A percentile compares a stretch with the other conserved stretches of the same genome.
Evolutionary conservation across 139 green algal species (phyloP).

Genomic region (Closterium sp.): DNA sequence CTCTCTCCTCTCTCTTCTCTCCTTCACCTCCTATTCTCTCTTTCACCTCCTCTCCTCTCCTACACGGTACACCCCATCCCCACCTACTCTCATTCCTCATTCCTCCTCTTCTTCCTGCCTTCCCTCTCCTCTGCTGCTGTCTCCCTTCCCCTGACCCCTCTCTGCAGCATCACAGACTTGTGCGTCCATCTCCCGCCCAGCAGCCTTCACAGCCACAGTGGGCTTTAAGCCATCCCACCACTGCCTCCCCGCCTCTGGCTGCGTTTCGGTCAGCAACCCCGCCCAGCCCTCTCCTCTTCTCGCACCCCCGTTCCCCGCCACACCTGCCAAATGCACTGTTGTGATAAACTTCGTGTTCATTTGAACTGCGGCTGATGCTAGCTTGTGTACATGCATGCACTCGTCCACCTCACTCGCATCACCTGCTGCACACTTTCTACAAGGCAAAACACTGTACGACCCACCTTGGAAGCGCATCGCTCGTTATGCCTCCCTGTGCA

Average conservation of each 20-base stretch:
- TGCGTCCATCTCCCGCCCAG: background rate
- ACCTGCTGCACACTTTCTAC: too few species aligned
- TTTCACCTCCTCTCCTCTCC: background rate
- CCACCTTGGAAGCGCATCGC: too few species aligned
- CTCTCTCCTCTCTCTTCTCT: background rate
- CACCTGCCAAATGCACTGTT: too few species aligned
- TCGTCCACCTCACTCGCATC: too few species aligned
- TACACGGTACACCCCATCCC: background rate
- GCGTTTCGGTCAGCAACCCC: background rate
- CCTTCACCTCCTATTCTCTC: background rate
- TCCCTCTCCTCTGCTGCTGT: background rate
- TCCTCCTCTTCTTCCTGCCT: too few species aligned
- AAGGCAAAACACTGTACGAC: too few species aligned
- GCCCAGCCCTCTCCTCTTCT: too few species aligned
- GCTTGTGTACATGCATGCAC: too few species aligned
- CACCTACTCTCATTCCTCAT: background rate
- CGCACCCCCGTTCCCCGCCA: too few species aligned
- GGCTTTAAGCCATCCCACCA: background rate
- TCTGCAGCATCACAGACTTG: background rate
- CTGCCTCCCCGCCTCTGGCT: background rate
- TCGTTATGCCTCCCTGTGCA: too few species aligned
- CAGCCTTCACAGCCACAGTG: background rate
- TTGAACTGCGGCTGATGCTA: too few species aligned
- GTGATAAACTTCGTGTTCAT: too few species aligned
- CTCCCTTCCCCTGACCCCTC: background rate